These are phyloP conservation scores for Bromus sterilis DNA, from an alignment of 176 grass and related monocot genomes.

Conservation along the genomic window DNA sequence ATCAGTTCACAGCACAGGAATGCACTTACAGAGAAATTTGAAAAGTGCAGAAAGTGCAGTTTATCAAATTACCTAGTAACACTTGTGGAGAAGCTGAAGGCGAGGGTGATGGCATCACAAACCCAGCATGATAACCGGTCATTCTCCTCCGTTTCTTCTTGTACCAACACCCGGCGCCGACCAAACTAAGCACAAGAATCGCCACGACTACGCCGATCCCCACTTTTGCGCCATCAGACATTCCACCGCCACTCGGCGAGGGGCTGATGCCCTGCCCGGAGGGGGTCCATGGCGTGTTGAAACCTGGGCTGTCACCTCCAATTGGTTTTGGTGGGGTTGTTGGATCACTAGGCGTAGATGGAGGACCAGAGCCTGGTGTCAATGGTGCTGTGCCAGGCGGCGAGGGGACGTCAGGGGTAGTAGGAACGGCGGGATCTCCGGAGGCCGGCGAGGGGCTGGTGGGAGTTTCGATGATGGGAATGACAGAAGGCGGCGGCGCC, in stretches of 20 bases:
- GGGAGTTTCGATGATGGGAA: constrained; percentile 19
- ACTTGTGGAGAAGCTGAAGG: constrained; percentile 42
- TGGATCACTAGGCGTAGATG: not conserved
- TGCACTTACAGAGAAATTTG: not conserved
- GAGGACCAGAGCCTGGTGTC: not conserved
- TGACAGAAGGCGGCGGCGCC: constrained; percentile 26
- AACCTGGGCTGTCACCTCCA: not conserved
- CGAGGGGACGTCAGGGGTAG: constrained; percentile 12
- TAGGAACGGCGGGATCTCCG: constrained; percentile 13
- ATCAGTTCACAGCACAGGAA: not conserved
- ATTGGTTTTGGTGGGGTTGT: not conserved
- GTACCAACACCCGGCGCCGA: constrained; percentile 50
- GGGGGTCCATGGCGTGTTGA: not conserved
- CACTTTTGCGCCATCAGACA: constrained; percentile 28
- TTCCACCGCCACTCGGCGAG: not conserved
- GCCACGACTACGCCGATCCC: constrained; percentile 32
- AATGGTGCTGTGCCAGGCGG: not conserved
- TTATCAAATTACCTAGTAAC: constrained; percentile 41
- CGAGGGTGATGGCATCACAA: constrained; percentile 73
- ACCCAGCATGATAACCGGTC: constrained; percentile 56
- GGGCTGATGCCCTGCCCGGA: not conserved
- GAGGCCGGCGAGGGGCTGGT: constrained; percentile 28
- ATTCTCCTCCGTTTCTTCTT: constrained; percentile 61
- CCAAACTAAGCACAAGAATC: constrained; percentile 55
- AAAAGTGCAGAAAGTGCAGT: not conserved